Base-by-base conservation (phyloP, 805 yeast species). In the Saccharomycopsis malanga region DNA sequence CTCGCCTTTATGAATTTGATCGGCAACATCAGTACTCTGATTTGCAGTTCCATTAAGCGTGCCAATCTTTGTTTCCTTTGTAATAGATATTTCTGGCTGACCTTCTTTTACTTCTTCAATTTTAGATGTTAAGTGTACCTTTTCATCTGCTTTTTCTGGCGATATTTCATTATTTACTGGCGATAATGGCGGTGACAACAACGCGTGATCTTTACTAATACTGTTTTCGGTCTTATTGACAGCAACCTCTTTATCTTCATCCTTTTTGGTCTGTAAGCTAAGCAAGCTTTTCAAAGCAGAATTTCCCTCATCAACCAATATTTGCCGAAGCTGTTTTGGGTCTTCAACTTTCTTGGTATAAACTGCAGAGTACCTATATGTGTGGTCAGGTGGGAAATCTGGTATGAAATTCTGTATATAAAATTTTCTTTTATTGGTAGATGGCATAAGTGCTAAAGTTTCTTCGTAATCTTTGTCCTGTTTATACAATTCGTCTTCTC, bases 301-400 rank as follows among this genome's bases (percentile, higher is more conserved):
- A 47, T 85, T 70, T 25, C 95, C 85, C 61, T 91, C 97, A 43
- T 79, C 80, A 2, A 87, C 89, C 44, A 89, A 68, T 56, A 76
- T 76, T 46, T 83, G 76, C 53, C 91, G 71, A 46, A 91, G 71
- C 48, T 74, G 68, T 53, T 82, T 77, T 51, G 89, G 86, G 57
- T 87, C 91, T 1, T 80, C 74, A 14, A 80, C 64, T 18, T 81
- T 70, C 21, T 76, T 68, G 47, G 80, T 72, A 60, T 69, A 88
- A 53, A 73, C 72, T 0, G 95, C 83, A 0, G 96, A 84, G 47
- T 80, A 75, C 62, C 77, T 79, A 61, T 83, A 91, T 0, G 98
- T 91, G 63, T 89, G 94, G 57, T 87, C 95, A 0, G 98, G 96
- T 1, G 98, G 98, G 24, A 91, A 70, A 10, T 79, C 78, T 0